Percentiles rank a stretch among this genome's conserved stretches.
These are phyloP conservation scores for Amanita pallidorosea DNA, from an alignment of 768 basidiomycete species.

Conservation along the genomic window DNA sequence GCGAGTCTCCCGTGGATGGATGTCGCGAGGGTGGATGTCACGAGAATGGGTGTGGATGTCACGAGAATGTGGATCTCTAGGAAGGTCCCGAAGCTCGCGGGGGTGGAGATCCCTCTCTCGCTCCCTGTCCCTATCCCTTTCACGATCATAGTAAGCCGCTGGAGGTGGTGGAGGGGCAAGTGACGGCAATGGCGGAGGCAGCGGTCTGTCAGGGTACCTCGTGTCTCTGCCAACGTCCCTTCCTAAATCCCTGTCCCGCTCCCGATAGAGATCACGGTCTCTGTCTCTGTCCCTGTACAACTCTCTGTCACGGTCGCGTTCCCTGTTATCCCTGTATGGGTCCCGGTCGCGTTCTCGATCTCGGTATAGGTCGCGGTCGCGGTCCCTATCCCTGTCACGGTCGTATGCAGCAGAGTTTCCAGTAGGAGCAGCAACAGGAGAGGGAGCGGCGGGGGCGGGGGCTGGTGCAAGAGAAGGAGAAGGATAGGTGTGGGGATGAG, in stretches of 20 bases:
- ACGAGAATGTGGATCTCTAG: too few species aligned
- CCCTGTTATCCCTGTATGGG: not conserved
- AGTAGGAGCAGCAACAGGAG: not conserved
- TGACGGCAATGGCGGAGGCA: too few species aligned
- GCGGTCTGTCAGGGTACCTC: not conserved
- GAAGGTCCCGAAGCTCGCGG: too few species aligned
- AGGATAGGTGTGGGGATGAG: too few species aligned
- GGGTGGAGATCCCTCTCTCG: not conserved
- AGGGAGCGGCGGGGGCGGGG: not conserved
- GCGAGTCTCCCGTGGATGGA: too few species aligned
- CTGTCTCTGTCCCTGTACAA: not conserved
- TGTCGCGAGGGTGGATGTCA: too few species aligned
- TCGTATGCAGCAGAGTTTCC: not conserved
- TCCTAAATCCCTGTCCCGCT: not conserved
- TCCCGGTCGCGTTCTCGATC: not conserved
- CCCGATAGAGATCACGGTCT: not conserved
- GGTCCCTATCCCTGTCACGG: not conserved
- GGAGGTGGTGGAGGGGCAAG: not conserved
- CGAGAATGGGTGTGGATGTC: too few species aligned
- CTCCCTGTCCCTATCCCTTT: not conserved
- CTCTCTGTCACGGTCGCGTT: slow-evolving; percentile 2
- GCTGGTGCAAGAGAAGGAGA: not conserved
- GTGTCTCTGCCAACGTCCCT: too few species aligned
- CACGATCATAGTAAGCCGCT: not conserved
- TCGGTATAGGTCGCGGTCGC: not conserved